Conservation (phyloP, 306 rosid species). For the Prunus padus region DNA sequence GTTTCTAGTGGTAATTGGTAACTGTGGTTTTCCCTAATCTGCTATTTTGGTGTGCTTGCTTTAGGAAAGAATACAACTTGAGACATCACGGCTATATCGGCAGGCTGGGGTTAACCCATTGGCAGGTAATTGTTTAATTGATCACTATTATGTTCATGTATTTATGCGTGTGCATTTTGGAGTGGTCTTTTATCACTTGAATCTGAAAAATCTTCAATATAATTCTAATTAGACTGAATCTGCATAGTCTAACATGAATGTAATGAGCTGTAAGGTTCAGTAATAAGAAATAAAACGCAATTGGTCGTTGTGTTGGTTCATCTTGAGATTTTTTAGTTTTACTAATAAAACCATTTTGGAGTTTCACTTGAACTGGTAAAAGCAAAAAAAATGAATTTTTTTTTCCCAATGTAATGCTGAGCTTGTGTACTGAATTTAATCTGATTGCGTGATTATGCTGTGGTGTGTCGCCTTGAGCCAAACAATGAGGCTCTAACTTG, state of each 20-base stretch:
- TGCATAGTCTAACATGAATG: background rate
- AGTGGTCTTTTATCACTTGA: background rate
- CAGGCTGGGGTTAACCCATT: conserved; percentile 98
- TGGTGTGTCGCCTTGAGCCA: background rate
- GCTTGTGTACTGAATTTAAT: background rate
- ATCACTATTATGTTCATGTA: background rate
- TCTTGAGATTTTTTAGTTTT: background rate
- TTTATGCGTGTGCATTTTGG: background rate
- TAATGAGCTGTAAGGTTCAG: background rate
- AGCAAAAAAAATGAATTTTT: background rate
- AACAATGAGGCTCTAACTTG: background rate
- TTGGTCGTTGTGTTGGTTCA: background rate
- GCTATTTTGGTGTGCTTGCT: conserved; percentile 34
- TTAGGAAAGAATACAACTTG: conserved; percentile 99
- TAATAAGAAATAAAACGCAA: background rate
- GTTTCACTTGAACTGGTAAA: background rate
- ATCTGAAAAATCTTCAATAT: background rate
- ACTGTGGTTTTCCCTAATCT: conserved; percentile 32
- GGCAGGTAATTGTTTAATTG: conserved; percentile 57
- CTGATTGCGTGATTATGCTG: background rate
- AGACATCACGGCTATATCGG: conserved; percentile 85
- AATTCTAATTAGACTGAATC: background rate
- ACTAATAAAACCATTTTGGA: background rate
- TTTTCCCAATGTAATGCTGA: background rate
- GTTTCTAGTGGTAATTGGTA: conserved; percentile 14